These are phyloP conservation scores for Myrica gale DNA, from an alignment of 306 rosid genomes.

Conservation along the genomic window DNA sequence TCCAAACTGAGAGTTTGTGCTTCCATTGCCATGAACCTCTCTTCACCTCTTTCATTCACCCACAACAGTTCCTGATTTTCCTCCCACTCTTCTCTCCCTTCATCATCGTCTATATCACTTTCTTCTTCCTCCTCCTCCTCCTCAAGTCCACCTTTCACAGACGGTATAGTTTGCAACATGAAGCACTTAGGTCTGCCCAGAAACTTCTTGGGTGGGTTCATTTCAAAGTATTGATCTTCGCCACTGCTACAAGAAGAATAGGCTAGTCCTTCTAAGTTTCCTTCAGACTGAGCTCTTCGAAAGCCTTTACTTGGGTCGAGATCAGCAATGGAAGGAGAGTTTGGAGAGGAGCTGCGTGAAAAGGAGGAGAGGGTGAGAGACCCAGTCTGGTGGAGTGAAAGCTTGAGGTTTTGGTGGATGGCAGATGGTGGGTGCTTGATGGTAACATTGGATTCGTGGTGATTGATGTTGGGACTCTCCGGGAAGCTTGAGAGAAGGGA, in stretches of 20 bases:
- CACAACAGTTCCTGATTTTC: conserved; percentile 1
- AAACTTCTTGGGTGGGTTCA: conserved; percentile 27
- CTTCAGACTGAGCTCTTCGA: conserved; percentile 80
- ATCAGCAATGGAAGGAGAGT: conserved; percentile 61
- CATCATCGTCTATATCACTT: conserved; percentile 39
- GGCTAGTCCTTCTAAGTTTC: conserved; percentile 61
- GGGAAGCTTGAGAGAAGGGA: conserved; percentile 61
- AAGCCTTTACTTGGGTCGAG: conserved; percentile 45
- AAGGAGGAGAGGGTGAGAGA: conserved; percentile 30
- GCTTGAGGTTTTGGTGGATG: conserved; percentile 31
- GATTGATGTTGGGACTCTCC: conserved; percentile 47
- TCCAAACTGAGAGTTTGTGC: conserved; percentile 16
- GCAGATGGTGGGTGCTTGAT: conserved; percentile 39
- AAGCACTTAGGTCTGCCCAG: conserved; percentile 29
- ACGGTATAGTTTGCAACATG: conserved; percentile 57
- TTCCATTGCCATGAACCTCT: conserved; percentile 10
- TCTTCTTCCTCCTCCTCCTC: conserved; percentile 52
- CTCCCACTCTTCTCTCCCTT: conserved; percentile 18
- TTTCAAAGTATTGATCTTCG: conserved; percentile 35
- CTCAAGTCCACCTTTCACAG: conserved; percentile 32
- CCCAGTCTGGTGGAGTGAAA: conserved; percentile 41
- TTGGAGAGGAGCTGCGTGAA: conserved; percentile 68
- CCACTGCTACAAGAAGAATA: conserved; percentile 33
- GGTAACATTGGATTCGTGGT: conserved; percentile 36
- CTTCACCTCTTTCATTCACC: conserved; percentile 5